A percentile compares a stretch with the other conserved stretches of the same genome.
Conservation (phyloP, 2,329 filamentous ascomycete genomes). For the Tolypocladium ovalisporum region DNA sequence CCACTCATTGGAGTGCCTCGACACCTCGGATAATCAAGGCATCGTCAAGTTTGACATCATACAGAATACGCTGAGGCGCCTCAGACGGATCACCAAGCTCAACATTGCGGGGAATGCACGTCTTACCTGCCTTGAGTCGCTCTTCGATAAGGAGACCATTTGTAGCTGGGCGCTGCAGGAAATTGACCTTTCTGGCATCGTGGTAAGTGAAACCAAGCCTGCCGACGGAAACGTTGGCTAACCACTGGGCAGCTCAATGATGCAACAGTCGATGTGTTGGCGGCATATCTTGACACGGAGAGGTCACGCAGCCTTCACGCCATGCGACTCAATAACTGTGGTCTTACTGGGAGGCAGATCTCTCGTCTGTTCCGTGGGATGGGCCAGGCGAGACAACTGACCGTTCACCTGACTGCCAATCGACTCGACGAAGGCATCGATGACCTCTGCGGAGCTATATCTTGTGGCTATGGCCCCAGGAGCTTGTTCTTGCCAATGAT, state of each 20-base stretch:
- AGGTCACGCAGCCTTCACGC: conserved; percentile 29
- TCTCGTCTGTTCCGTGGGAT: conserved; percentile 40
- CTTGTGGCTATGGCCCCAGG: conserved; percentile 34
- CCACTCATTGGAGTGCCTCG: conserved; percentile 33
- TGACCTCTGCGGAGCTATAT: conserved; percentile 36
- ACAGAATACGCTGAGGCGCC: conserved; percentile 29
- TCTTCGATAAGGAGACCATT: conserved; percentile 35
- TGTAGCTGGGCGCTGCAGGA: conserved; percentile 37
- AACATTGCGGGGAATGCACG: conserved; percentile 41
- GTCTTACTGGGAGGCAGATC: conserved; percentile 37
- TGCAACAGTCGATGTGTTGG: conserved; percentile 34
- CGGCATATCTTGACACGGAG: conserved; percentile 31
- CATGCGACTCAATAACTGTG: conserved; percentile 39
- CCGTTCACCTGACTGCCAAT: conserved; percentile 39
- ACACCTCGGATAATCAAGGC: conserved; percentile 42
- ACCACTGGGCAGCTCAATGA: conserved; percentile 30
- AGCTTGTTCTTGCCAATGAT: conserved; percentile 45
- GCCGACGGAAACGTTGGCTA: neutral
- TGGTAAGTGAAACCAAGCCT: conserved; percentile 22
- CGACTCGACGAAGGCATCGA: conserved; percentile 41
- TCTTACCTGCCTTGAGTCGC: conserved; percentile 29
- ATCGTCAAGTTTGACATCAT: conserved; percentile 37
- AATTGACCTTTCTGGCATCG: conserved; percentile 43
- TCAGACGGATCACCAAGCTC: conserved; percentile 33
- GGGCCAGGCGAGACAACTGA: conserved; percentile 34